Percentiles rank a stretch among this genome's conserved stretches.
phyloP scores from a whole-genome alignment of 2,329 filamentous ascomycete species.

The Sarocladium oryzae region DNA sequence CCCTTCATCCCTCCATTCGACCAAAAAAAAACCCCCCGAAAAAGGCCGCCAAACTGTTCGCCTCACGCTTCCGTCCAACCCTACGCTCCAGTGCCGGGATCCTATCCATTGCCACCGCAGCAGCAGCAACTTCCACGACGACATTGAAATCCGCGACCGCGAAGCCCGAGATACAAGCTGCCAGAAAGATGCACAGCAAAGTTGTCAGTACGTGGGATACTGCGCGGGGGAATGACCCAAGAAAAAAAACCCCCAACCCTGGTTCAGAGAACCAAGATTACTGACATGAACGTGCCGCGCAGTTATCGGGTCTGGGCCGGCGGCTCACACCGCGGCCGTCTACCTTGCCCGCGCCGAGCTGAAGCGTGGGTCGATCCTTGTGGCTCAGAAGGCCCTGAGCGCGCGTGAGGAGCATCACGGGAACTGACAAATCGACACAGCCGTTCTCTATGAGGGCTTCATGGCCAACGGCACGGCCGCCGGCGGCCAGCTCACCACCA shows the following conservation, averaged over 20 bases:
- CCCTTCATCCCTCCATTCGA: not conserved
- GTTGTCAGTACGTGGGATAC: conserved; percentile 80
- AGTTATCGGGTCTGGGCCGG: conserved; percentile 91
- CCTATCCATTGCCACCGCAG: conserved; percentile 62
- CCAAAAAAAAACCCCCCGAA: conserved; percentile 14
- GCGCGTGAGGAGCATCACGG: not conserved
- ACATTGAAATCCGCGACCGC: conserved; percentile 49
- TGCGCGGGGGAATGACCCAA: too few relatives aligned
- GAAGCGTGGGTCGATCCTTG: conserved; percentile 55
- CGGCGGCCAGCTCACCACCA: conserved; percentile 94
- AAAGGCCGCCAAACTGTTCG: conserved; percentile 93
- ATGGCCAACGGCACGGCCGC: conserved; percentile 94
- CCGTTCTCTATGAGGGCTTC: conserved; percentile 96
- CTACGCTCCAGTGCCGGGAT: conserved; percentile 70
- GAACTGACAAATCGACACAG: conserved; percentile 25
- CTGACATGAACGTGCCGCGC: not conserved
- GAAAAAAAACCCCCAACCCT: too few relatives aligned
- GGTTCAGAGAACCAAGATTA: too few relatives aligned
- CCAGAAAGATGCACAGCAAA: conserved; percentile 79
- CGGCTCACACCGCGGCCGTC: conserved; percentile 93
- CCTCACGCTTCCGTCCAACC: conserved; percentile 69
- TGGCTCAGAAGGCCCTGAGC: too few relatives aligned
- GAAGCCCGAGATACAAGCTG: conserved; percentile 29
- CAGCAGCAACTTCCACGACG: conserved; percentile 55
- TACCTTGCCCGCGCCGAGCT: conserved; percentile 93